phyloP scores from a whole-genome alignment of 1,284 basidiomycete genomes.

The Phellinidium pouzarii region DNA sequence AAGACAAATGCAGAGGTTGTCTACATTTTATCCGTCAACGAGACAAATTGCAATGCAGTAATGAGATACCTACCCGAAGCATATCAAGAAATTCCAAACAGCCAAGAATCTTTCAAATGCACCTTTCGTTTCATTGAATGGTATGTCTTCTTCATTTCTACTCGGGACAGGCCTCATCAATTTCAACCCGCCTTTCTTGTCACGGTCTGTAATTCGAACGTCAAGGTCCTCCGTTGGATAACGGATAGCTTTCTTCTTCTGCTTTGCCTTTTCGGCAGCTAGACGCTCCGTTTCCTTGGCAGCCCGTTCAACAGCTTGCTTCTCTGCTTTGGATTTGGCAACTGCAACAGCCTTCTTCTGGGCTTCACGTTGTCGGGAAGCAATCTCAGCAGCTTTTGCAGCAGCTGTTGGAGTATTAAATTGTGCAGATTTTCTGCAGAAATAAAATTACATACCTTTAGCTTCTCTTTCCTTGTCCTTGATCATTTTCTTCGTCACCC shows the following conservation, averaged over 20 bases:
- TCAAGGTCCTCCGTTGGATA: slow-evolving; percentile 83
- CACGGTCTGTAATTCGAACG: slow-evolving; percentile 67
- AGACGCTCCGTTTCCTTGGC: slow-evolving; percentile 63
- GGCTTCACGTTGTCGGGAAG: slow-evolving; percentile 61
- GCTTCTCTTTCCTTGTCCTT: slow-evolving; percentile 68
- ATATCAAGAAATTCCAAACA: slow-evolving; percentile 89
- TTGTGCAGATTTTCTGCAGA: slow-evolving; percentile 2
- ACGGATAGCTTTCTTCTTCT: slow-evolving; percentile 86
- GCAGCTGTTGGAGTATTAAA: slow-evolving; percentile 27
- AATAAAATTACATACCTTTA: slow-evolving; percentile 42
- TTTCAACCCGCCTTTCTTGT: slow-evolving; percentile 69
- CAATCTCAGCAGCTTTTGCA: slow-evolving; percentile 35
- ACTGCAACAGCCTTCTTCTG: slow-evolving; percentile 40
- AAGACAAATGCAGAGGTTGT: slow-evolving; percentile 82
- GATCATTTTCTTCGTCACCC: slow-evolving; percentile 74
- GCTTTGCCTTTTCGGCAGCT: slow-evolving; percentile 55
- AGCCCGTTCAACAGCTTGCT: slow-evolving; percentile 40
- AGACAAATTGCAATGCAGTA: neutral
- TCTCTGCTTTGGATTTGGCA: slow-evolving; percentile 39
- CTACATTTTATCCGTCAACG: slow-evolving; percentile 33
- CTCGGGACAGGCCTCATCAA: slow-evolving; percentile 65
- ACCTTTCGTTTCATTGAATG: slow-evolving; percentile 66
- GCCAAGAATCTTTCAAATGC: slow-evolving; percentile 83
- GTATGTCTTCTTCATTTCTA: slow-evolving; percentile 44
- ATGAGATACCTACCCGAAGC: slow-evolving; percentile 68